Base-by-base conservation (phyloP, 176 grass and related monocot species). In the Melocanna baccifera region DNA sequence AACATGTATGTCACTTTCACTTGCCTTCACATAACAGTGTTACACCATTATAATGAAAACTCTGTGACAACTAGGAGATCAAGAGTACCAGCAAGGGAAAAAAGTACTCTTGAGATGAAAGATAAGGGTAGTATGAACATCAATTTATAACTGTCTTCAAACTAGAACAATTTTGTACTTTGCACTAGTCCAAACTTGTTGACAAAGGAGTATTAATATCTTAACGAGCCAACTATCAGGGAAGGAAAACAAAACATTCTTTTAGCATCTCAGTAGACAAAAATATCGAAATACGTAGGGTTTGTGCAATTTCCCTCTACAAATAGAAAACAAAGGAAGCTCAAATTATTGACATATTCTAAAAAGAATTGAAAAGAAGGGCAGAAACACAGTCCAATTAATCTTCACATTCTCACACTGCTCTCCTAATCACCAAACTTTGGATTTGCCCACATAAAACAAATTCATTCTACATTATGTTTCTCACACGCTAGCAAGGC, bases 271-370 rank as follows among this genome's bases (percentile, higher is more conserved):
- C 36, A 77, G 48, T 45, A 23, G 73, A 69, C 39, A 84, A 65
- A 67, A 43, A 56, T 77, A 11, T 29, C 23, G 42, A 43, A 65
- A 69, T 68, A 80, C 32, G 6, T n/a, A 51, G 61, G 52, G 18
- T 52, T 63, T 10, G 5, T 55, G 19, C 9, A 20, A 30, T 64
- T 48, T 79, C 8, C 53, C 53, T n/a, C 26, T 42, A 57, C 50
- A 70, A 42, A 70, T 69, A 56, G 48, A 59, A 82, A 62, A 83
- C 20, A 1, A 19, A 37, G 30, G 25, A 3, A 47, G 58, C 36
- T 46, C 47, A 48, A 83, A 26, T 26, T 63, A 34, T 84, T 56
- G 23, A 69, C 51, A 58, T 77, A 77, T 51, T 74, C 67, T 56
- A 39, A 28, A 73, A 64, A 29, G 7, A 48, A n/a, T 51, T 63